A percentile compares a stretch with the other conserved stretches of the same genome.
These are phyloP conservation scores for Teunomyces kruisii DNA, from an alignment of 805 yeast species.

Conservation along the genomic window DNA sequence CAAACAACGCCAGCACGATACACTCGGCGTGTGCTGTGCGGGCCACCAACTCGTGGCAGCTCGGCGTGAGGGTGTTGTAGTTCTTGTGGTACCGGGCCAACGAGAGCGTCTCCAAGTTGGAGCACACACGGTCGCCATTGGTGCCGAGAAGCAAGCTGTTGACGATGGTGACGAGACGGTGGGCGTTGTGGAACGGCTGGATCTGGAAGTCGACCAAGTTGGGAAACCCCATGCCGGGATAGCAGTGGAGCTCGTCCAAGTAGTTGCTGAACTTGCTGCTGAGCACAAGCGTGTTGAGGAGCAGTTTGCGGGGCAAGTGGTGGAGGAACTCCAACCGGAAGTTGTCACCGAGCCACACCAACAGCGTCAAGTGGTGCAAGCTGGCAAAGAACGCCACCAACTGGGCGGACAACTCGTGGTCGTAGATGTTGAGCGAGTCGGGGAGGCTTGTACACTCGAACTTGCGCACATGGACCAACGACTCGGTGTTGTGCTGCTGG, in stretches of 20 bases:
- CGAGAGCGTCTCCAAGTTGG: constrained; percentile 15
- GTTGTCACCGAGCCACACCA: constrained; percentile 32
- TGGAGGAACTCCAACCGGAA: constrained; percentile 27
- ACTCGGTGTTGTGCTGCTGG: constrained; percentile 18
- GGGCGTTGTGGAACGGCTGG: constrained; percentile 30
- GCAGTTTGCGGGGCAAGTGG: constrained; percentile 27
- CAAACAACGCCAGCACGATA: constrained; percentile 10
- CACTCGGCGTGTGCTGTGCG: background rate
- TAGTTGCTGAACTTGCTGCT: constrained; percentile 29
- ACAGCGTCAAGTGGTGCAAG: constrained; percentile 25
- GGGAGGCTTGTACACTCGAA: constrained; percentile 40
- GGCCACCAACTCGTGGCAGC: constrained; percentile 15
- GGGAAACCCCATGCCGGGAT: constrained; percentile 17
- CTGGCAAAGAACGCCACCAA: constrained; percentile 26
- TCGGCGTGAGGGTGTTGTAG: constrained; percentile 11
- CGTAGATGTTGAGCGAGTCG: constrained; percentile 40
- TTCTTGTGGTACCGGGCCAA: constrained; percentile 21
- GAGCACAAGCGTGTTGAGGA: constrained; percentile 24
- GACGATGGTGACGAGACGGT: constrained; percentile 22
- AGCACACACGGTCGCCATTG: constrained; percentile 7
- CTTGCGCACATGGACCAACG: constrained; percentile 2
- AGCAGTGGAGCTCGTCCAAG: constrained; percentile 13
- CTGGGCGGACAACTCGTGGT: constrained; percentile 24
- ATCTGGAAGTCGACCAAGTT: constrained; percentile 32
- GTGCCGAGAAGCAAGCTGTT: constrained; percentile 13